A percentile compares a stretch with the other conserved stretches of the same genome.
These are phyloP conservation scores for Excoecaria cochinchinensis DNA, from an alignment of 345 rosid genomes.

Conservation along the genomic window DNA sequence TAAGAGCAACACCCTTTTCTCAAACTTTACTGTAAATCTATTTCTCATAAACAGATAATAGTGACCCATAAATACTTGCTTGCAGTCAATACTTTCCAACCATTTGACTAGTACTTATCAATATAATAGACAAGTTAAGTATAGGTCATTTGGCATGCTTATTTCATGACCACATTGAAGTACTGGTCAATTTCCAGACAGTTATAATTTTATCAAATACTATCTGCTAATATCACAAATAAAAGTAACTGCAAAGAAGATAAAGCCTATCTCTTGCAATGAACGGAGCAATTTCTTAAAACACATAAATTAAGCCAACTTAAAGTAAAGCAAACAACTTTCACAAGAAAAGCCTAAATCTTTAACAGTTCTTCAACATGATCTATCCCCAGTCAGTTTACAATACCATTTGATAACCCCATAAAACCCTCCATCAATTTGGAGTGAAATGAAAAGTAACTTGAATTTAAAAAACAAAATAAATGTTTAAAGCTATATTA, in stretches of 20 bases:
- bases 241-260: neutral
- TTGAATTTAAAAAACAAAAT: too few relatives aligned
- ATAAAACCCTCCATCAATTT: too few relatives aligned
- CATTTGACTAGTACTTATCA: neutral
- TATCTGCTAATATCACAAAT: neutral
- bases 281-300: neutral
- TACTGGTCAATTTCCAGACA: neutral
- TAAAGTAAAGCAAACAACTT: neutral
- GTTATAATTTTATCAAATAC: neutral
- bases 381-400: too few relatives aligned
- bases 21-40: too few relatives aligned
- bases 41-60: neutral
- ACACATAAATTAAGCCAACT: neutral
- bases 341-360: neutral
- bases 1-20: too few relatives aligned
- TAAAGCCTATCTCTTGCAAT: neutral
- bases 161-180: too few relatives aligned
- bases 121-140: too few relatives aligned
- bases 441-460: too few relatives aligned
- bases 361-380: neutral
- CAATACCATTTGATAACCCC: too few relatives aligned
- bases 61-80: too few relatives aligned
- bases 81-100: neutral
- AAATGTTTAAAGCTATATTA: too few relatives aligned
- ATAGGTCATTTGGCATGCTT: too few relatives aligned